Percentiles rank a stretch among this genome's conserved stretches.
phyloP scores from a whole-genome alignment of 73 alveolate species.

The Symbiodinium pilosum region DNA sequence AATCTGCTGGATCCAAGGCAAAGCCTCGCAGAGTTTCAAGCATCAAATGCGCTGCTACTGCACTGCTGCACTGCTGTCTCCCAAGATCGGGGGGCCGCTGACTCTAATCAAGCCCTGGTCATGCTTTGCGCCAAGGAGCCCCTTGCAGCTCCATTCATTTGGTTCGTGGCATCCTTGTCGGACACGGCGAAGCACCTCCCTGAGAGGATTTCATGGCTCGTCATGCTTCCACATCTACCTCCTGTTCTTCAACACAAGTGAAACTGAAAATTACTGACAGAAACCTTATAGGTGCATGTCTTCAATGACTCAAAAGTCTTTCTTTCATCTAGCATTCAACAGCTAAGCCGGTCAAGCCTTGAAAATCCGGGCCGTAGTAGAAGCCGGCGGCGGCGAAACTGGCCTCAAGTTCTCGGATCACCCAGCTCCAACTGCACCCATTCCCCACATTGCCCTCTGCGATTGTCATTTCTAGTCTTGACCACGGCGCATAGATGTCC shows the following conservation, averaged over 20 bases:
- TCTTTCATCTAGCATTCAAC: too few relatives aligned
- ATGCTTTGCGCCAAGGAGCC: background rate
- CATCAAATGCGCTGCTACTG: too few relatives aligned
- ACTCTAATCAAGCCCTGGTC: too few relatives aligned
- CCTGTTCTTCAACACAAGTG: too few relatives aligned
- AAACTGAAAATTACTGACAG: too few relatives aligned
- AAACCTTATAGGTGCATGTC: too few relatives aligned
- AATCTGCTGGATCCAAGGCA: slow-evolving; percentile 59
- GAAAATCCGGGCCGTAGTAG: slow-evolving; percentile 80
- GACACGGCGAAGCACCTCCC: background rate
- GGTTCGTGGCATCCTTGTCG: background rate
- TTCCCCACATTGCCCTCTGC: background rate
- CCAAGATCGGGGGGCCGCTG: too few relatives aligned
- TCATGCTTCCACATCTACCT: too few relatives aligned
- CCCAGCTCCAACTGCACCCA: background rate
- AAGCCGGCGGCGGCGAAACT: slow-evolving; percentile 63
- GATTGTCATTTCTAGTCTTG: background rate
- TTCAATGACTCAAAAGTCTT: too few relatives aligned
- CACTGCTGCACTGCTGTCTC: too few relatives aligned
- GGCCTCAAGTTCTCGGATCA: background rate
- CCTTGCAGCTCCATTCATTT: background rate
- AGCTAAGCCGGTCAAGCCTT: background rate
- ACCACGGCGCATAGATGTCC: background rate
- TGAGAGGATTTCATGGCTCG: too few relatives aligned
- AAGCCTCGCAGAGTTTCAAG: background rate